Base-by-base conservation (phyloP, 2,329 filamentous ascomycete species). In the Botrytis pseudocinerea region DNA sequence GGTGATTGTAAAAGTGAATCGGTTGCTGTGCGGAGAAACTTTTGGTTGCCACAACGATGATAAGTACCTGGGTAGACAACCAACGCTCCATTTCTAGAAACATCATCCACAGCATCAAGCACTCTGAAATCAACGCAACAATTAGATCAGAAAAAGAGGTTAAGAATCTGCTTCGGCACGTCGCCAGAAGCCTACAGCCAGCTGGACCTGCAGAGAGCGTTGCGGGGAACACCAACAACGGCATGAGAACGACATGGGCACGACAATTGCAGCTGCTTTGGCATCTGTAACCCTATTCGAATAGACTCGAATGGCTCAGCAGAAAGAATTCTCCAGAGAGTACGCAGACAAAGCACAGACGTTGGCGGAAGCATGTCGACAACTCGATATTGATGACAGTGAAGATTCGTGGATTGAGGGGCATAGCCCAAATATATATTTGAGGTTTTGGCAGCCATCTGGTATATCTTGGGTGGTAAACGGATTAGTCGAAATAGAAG, bases 291-390 rank as follows among this genome's bases (percentile, higher is more conserved):
- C 25, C 6, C 25, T 5, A 14, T 54, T 54, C 1, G 25, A 54
- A 6, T 16, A 54, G 25, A 54, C n/a, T 3, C 12, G 12, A 54
- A n/a, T 54, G 25, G 12, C 12, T 2, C 12, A 7, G 5, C 10
- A 7, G n/a, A n/a, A 54, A n/a, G 2, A n/a, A n/a, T 7, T 8
- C 0, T 16, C 16, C 5, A n/a, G 16, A 5, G n/a, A 54, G 2
- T 8, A 54, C 12, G 48, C 25, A n/a, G 2, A n/a, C 1, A 54
- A 54, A n/a, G 48, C 25, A 16, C 12, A 25, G n/a, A n/a, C 12
- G n/a, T n/a, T 54, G 12, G 25, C 6, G 25, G 48, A 54, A 7
- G 48, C 48, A n/a, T 54, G 25, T 54, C 12, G 5, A 54, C 5
- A 54, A n/a, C 25, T 54, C 5, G 48, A 54, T 2, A n/a, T 16